Evolutionary conservation across 345 rosid genomes (phyloP), one percentile per base, ranked within the genome.

Genomic region (Citrus trifoliata): DNA sequence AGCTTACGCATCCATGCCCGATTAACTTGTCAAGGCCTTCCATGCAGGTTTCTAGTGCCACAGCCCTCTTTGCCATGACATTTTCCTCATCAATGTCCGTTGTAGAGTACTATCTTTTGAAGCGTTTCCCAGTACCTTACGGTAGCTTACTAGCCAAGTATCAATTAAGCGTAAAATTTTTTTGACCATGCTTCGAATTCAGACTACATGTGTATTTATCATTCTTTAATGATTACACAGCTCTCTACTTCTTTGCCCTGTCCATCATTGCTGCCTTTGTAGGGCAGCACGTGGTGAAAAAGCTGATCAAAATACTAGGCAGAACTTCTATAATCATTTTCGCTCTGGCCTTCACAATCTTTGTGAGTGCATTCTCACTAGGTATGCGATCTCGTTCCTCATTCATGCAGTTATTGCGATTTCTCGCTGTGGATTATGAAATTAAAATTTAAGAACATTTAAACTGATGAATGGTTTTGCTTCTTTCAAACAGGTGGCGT

Each of bases 41-140:
- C 6, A 0, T 67, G 76, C 64, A 88, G 91, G 89, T 88, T 37
- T 78, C 87, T 60, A 83, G 86, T 76, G 86, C 91, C 62, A 88
- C 89, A 3, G 61, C 87, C 6, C 87, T 87, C 77, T 87, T 88
- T 80, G 81, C 83, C 35, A 80, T 87, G 86, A 30, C 63, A 55
- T 71, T 71, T 55, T 55, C 63, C 3, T 27, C 75, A 71, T 71
- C 75, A 19, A 80, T 88, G 83, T 80, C 88, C 8, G 87, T 83
- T 0, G 65, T 88, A 2, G 88, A 88, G 67, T 88, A 83, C 51
- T 71, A 71, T 19, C 64, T 71, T 19, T 62, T 71, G 2, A 71
- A 71, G 21, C 75, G 63, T 28, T 71, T 71, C 56, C 75, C 30
- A 33, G 75, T 71, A 2, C 46, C 75, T 21, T 71, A 71, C 21